A percentile compares a stretch with the other conserved stretches of the same genome.
These are phyloP conservation scores for Syncephalastrum contaminatum DNA, from an alignment of 371 early-diverging fungal genomes.

Conservation along the genomic window DNA sequence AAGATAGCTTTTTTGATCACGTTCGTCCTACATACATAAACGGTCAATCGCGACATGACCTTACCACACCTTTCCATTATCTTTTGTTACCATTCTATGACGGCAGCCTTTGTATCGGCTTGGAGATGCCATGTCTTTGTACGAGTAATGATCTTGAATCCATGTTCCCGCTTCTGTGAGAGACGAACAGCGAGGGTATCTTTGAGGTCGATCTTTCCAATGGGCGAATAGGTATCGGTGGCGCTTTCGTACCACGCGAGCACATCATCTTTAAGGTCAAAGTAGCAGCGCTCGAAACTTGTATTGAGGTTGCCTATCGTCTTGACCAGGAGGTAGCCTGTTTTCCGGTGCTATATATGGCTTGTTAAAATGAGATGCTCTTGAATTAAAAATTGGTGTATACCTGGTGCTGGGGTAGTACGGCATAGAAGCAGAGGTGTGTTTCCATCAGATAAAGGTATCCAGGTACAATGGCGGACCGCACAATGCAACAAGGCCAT, in stretches of 20 bases:
- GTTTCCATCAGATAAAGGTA: slow-evolving; percentile 68
- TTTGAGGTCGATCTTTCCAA: slow-evolving; percentile 71
- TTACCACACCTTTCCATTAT: background rate
- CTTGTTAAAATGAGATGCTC: background rate
- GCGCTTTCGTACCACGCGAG: slow-evolving; percentile 65
- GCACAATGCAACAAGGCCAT: slow-evolving; percentile 73
- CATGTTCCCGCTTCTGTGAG: slow-evolving; percentile 48
- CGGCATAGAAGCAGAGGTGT: slow-evolving; percentile 46
- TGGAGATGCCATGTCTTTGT: slow-evolving; percentile 53
- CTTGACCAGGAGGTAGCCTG: slow-evolving; percentile 61
- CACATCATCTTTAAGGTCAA: slow-evolving; percentile 65
- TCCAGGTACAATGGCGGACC: slow-evolving; percentile 70
- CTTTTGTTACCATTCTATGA: slow-evolving; percentile 54
- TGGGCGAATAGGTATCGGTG: slow-evolving; percentile 67
- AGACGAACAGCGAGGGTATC: slow-evolving; percentile 51
- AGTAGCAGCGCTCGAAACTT: slow-evolving; percentile 63
- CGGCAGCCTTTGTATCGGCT: slow-evolving; percentile 53
- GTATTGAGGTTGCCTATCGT: slow-evolving; percentile 38
- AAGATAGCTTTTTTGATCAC: slow-evolving; percentile 65
- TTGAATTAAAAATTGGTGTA: no score
- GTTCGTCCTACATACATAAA: slow-evolving; percentile 42
- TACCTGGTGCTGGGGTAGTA: background rate
- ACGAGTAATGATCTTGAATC: slow-evolving; percentile 58
- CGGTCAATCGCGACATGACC: background rate
- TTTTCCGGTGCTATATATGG: slow-evolving; percentile 50